These are phyloP conservation scores for Lodderomyces elongisporus DNA, from an alignment of 1,139 yeast species.

Conservation along the genomic window DNA sequence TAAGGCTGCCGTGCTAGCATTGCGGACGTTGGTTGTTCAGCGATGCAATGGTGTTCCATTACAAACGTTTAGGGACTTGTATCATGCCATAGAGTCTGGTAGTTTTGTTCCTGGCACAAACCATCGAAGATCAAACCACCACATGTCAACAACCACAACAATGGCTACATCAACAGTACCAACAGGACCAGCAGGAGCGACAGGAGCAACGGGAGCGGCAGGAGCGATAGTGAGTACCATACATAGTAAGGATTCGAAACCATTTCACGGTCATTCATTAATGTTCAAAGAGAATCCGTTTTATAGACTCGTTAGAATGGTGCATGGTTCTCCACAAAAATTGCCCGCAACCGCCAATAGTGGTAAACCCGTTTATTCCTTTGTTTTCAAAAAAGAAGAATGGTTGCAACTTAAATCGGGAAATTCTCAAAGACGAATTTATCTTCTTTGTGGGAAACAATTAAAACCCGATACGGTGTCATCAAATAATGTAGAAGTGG, in stretches of 20 bases:
- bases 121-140: neutral
- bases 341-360: constrained; percentile 34
- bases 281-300: constrained; percentile 52
- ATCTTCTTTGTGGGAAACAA: constrained; percentile 44
- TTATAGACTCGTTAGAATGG: constrained; percentile 37
- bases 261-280: constrained; percentile 30
- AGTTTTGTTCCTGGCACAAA: constrained; percentile 5
- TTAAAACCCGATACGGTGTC: constrained; percentile 8
- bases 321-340: constrained; percentile 41
- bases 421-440: constrained; percentile 29
- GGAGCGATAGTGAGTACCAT: too few relatives aligned
- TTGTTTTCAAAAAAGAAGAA: constrained; percentile 40
- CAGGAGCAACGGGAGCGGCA: too few relatives aligned
- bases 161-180: too few relatives aligned
- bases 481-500: constrained; percentile 37
- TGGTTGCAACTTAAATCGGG: constrained; percentile 11
- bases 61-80: constrained; percentile 33
- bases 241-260: constrained; percentile 15
- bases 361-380: constrained; percentile 28
- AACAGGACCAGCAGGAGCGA: too few relatives aligned
- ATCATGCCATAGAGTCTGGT: constrained; percentile 21
- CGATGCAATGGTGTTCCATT: constrained; percentile 24
- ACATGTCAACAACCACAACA: too few relatives aligned
- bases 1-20: constrained; percentile 23
- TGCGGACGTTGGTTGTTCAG: neutral